phyloP scores from a whole-genome alignment of 345 rosid species.

The Gossypium anomalum region DNA sequence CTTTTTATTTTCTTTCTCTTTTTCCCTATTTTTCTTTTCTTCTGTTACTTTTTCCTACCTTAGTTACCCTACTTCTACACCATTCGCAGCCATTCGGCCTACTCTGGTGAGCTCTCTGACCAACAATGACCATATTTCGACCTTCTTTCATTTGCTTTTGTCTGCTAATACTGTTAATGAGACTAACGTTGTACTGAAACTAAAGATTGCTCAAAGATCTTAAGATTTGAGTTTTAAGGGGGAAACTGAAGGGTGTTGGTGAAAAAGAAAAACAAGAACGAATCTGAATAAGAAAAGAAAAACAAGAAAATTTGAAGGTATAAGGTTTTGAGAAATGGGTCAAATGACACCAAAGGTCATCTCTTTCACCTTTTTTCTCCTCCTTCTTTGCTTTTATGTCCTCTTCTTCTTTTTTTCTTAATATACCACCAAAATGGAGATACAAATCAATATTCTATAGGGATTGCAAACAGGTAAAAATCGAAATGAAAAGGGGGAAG shows the following conservation, averaged over 20 bases:
- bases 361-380: too few species aligned
- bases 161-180: conserved; percentile 22
- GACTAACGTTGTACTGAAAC: conserved; percentile 72
- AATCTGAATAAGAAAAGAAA: background rate
- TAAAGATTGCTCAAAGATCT: conserved; percentile 60
- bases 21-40: too few species aligned
- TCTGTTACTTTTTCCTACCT: too few species aligned
- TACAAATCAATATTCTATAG: background rate
- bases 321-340: background rate
- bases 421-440: conserved; percentile 27
- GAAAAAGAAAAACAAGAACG: background rate
- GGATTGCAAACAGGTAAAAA: background rate
- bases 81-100: too few species aligned
- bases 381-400: too few species aligned
- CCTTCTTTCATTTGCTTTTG: too few species aligned
- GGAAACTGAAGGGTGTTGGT: conserved; percentile 15
- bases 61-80: too few species aligned
- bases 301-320: background rate
- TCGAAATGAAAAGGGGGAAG: background rate
- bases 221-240: conserved; percentile 51
- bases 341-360: too few species aligned
- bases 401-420: conserved; percentile 7
- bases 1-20: too few species aligned
- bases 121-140: too few species aligned
- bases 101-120: too few species aligned